Base-by-base conservation (phyloP, 768 basidiomycete species). In the Galerina sulciceps region DNA sequence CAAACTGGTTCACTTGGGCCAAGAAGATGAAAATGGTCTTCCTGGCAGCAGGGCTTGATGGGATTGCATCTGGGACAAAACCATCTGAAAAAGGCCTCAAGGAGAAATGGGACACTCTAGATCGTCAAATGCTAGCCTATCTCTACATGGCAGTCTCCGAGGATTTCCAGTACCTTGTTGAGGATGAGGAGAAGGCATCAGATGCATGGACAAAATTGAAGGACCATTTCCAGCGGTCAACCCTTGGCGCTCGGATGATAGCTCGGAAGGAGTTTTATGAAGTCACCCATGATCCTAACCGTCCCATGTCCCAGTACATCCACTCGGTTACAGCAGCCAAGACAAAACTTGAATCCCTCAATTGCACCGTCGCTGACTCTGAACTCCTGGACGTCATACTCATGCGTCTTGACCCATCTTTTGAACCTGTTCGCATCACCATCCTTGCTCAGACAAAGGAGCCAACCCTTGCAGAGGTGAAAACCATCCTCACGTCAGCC, bases 331-430 rank as follows among this genome's bases (percentile, higher is more conserved):
- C 23, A n/a, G 18, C 59, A 11, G 54, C 59, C 23, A 23, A 45
- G 14, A 47, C 48, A 15, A 59, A 55, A n/a, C 53, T 67, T 13
- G n/a, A 40, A 18, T 55, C 62, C 20, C 45, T 62, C 18, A 50
- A 51, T 6, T 49, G 53, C 51, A 53, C 38, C 10, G 51, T 65
- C 17, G 53, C 63, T 0, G 55, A 67, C 47, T 54, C 52, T 17
- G 57, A 67, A 22, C 54, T 65, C 59, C 60, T 51, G 22, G 63
- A 67, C 48, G 61, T 67, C 11, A 56, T 67, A n/a, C 61, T 67
- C 50, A 65, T 67, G 64, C 45, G 51, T 38, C 65, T 62, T 38
- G 53, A 65, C 36, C 17, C 53, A 13, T 58, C 62, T 11, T 65
- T 55, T 45, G 57, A 65, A 43, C 17, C 59, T 44, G 46, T 67